phyloP scores from a whole-genome alignment of 768 basidiomycete species.

The Lactarius quietus region DNA sequence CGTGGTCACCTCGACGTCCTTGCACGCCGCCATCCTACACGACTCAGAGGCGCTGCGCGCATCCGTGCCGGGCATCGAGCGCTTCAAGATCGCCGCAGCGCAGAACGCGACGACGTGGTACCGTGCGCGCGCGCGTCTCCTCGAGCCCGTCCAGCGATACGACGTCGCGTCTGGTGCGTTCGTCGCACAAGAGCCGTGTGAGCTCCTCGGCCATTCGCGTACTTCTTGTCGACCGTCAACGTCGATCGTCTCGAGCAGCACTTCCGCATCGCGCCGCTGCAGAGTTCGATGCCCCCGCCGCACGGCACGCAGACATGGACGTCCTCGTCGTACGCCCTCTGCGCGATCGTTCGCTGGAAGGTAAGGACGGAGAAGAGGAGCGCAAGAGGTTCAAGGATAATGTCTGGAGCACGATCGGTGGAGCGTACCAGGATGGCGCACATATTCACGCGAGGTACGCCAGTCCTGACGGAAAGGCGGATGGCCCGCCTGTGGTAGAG shows the following conservation, averaged over 20 bases:
- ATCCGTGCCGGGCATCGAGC: conserved; percentile 69
- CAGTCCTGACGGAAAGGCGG: conserved; percentile 44
- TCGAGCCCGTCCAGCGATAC: conserved; percentile 55
- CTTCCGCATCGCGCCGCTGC: conserved; percentile 73
- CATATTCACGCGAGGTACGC: conserved; percentile 59
- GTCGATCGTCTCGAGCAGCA: conserved; percentile 82
- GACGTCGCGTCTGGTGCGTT: conserved; percentile 50
- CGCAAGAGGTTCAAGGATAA: conserved; percentile 52
- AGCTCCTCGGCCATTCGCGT: conserved; percentile 72
- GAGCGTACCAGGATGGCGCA: conserved; percentile 74
- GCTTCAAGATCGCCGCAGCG: conserved; percentile 83
- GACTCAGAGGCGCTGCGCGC: conserved; percentile 75
- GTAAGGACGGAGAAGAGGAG: conserved; percentile 40
- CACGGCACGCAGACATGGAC: conserved; percentile 53
- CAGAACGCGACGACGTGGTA: conserved; percentile 75
- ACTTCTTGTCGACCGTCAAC: conserved; percentile 79
- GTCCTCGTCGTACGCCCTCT: conserved; percentile 72
- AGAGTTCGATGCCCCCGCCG: conserved; percentile 43
- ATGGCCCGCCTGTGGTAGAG: conserved; percentile 63
- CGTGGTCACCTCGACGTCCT: conserved; percentile 81
- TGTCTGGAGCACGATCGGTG: conserved; percentile 49
- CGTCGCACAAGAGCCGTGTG: conserved; percentile 39
- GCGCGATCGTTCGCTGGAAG: conserved; percentile 47
- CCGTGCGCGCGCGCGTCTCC: conserved; percentile 52
- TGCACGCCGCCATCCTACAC: conserved; percentile 82